These are phyloP conservation scores for Paracorniculantispora psalliotae DNA, from an alignment of 2,329 filamentous ascomycete species.

Conservation along the genomic window DNA sequence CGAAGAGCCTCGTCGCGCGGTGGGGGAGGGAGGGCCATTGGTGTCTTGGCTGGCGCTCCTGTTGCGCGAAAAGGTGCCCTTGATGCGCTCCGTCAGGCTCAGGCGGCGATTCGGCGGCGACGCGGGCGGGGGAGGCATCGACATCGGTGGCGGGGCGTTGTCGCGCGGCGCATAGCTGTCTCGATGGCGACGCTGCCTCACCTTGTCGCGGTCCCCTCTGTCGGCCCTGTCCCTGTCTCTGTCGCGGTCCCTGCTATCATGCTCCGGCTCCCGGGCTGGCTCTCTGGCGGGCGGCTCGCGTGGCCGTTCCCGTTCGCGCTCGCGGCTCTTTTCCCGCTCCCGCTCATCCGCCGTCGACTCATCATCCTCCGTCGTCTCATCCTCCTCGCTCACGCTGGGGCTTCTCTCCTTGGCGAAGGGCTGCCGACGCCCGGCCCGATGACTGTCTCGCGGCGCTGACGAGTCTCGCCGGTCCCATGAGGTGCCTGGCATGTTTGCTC, in stretches of 20 bases:
- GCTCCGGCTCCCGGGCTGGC: no score
- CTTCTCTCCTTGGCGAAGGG: conserved; percentile 13
- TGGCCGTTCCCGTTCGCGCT: conserved; percentile 17
- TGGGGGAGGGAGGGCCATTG: conserved; percentile 26
- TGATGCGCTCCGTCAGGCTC: conserved; percentile 37
- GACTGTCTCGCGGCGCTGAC: conserved; percentile 15
- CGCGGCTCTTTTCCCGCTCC: conserved; percentile 16
- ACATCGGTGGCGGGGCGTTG: background rate
- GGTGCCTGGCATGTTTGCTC: conserved; percentile 6
- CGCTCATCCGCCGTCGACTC: conserved; percentile 7
- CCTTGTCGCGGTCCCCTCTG: conserved; percentile 9
- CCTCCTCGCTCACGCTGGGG: conserved; percentile 6
- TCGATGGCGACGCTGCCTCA: conserved; percentile 16
- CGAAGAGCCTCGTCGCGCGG: background rate
- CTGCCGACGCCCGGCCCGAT: conserved; percentile 17
- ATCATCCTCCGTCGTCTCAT: background rate
- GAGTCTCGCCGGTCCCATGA: conserved; percentile 3
- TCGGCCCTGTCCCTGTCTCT: conserved; percentile 16
- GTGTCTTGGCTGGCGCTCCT: conserved; percentile 24
- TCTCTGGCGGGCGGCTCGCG: no score
- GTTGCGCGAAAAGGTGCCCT: conserved; percentile 29
- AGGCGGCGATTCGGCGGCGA: conserved; percentile 31
- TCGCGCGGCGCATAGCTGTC: conserved; percentile 16
- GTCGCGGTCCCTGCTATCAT: conserved; percentile 18
- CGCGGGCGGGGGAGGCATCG: conserved; percentile 9